A percentile compares a stretch with the other conserved stretches of the same genome.
Evolutionary conservation across 306 rosid species (phyloP).

Genomic region (Casuarina glauca): DNA sequence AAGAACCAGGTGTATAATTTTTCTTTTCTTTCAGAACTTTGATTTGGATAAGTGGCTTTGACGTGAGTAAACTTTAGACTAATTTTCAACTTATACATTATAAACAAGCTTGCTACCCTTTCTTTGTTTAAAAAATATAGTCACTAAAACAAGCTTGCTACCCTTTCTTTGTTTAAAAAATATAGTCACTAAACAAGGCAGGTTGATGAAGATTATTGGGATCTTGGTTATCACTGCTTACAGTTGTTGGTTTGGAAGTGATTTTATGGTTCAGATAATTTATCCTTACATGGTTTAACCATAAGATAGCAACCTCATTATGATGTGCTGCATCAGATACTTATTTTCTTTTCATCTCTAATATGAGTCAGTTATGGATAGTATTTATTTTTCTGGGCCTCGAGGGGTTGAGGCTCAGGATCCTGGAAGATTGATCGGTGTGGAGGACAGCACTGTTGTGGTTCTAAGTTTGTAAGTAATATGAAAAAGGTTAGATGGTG

Average conservation of each 20-base stretch:
- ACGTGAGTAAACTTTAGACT: not conserved
- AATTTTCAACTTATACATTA: not conserved
- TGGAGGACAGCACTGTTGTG: not conserved
- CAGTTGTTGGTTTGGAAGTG: not conserved
- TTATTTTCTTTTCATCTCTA: not conserved
- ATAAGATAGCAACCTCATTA: not conserved
- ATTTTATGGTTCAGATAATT: not conserved
- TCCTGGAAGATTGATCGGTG: not conserved
- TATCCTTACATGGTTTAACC: not conserved
- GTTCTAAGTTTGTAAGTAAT: not conserved
- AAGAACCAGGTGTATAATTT: slow-evolving; percentile 74
- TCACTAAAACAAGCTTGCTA: no score
- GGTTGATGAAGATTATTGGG: not conserved
- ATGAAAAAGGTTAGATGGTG: not conserved
- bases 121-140: not conserved
- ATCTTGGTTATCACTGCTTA: not conserved
- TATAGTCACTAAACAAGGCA: not conserved
- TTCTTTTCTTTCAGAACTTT: slow-evolving; percentile 11
- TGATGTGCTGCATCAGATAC: not conserved
- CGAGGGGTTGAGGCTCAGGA: not conserved
- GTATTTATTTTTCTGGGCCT: not conserved
- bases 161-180: no score
- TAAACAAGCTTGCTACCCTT: not conserved
- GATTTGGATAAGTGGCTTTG: not conserved
- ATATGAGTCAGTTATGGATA: not conserved